Conservation (phyloP, 306 rosid species). For the Prunus davidiana region DNA sequence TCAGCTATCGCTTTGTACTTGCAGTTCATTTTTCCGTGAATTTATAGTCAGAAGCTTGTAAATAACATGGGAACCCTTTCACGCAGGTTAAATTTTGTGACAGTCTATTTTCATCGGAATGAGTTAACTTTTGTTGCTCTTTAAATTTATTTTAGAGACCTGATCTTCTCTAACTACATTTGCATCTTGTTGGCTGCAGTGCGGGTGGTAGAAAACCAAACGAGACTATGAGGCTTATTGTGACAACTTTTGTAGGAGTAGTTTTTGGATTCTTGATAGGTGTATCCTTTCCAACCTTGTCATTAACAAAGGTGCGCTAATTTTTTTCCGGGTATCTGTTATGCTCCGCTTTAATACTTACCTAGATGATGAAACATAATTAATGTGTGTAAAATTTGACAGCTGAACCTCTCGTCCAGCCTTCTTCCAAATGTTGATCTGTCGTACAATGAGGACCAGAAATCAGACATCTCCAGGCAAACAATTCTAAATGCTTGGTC, state of each 20-base stretch:
- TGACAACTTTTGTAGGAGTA: conserved; percentile 79
- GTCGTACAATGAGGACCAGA: conserved; percentile 41
- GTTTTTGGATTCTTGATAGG: conserved; percentile 88
- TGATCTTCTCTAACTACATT: conserved; percentile 11
- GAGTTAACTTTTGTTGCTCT: not conserved
- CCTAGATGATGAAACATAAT: conserved; percentile 21
- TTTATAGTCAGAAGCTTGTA: conserved; percentile 43
- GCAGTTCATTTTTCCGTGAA: conserved; percentile 35
- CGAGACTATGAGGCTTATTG: conserved; percentile 75
- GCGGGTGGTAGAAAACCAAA: conserved; percentile 65
- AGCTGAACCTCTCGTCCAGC: conserved; percentile 74
- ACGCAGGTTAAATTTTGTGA: conserved; percentile 61
- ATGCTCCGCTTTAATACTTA: not conserved
- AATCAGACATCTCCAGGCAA: conserved; percentile 32
- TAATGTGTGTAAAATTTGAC: conserved; percentile 26
- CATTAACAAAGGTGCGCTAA: conserved; percentile 66
- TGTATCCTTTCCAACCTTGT: conserved; percentile 74
- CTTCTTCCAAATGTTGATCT: conserved; percentile 62
- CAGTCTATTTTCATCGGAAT: conserved; percentile 15
- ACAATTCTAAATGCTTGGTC: conserved; percentile 32
- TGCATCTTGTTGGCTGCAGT: conserved; percentile 57
- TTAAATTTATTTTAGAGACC: conserved; percentile 9
- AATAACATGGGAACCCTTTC: conserved; percentile 70
- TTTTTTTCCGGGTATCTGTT: conserved; percentile 6
- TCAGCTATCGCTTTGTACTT: conserved; percentile 24